These are phyloP conservation scores for Xylaria cubensis DNA, from an alignment of 495 filamentous ascomycete genomes.

Conservation along the genomic window DNA sequence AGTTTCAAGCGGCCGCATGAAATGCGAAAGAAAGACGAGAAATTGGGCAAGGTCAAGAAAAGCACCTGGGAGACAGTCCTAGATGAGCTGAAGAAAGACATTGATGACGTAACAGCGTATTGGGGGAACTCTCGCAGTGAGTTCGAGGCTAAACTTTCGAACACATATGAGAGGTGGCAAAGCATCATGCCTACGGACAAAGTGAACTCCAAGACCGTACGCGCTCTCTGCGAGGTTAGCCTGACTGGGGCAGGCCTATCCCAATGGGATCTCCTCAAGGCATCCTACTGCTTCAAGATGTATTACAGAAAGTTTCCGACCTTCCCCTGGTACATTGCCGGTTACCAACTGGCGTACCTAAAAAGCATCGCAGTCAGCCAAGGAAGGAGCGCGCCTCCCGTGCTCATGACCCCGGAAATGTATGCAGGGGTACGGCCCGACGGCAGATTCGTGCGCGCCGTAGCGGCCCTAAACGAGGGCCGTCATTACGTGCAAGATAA, in stretches of 20 bases:
- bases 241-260: conserved; percentile 51
- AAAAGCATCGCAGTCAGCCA: conserved; percentile 55
- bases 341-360: conserved; percentile 65
- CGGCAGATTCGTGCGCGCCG: conserved; percentile 36
- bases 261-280: conserved; percentile 65
- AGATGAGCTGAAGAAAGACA: conserved; percentile 42
- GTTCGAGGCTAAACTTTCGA: conserved; percentile 49
- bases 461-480: conserved; percentile 29
- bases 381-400: conserved; percentile 30
- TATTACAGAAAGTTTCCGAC: conserved; percentile 42
- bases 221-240: conserved; percentile 53
- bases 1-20: conserved; percentile 25
- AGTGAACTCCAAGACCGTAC: conserved; percentile 40
- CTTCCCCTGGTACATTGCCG: conserved; percentile 70
- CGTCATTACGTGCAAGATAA: conserved; percentile 26
- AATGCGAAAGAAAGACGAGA: conserved; percentile 30
- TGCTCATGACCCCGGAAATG: conserved; percentile 50
- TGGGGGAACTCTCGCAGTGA: conserved; percentile 45
- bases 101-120: conserved; percentile 38
- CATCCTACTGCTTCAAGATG: conserved; percentile 63
- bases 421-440: conserved; percentile 53
- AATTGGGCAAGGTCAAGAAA: conserved; percentile 29
- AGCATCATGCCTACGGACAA: conserved; percentile 47
- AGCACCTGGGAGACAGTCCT: conserved; percentile 39
- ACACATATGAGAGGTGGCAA: conserved; percentile 52